Evolutionary conservation across 2,329 filamentous ascomycete species (phyloP).

Genomic region (Alternaria hordeiaustralica): DNA sequence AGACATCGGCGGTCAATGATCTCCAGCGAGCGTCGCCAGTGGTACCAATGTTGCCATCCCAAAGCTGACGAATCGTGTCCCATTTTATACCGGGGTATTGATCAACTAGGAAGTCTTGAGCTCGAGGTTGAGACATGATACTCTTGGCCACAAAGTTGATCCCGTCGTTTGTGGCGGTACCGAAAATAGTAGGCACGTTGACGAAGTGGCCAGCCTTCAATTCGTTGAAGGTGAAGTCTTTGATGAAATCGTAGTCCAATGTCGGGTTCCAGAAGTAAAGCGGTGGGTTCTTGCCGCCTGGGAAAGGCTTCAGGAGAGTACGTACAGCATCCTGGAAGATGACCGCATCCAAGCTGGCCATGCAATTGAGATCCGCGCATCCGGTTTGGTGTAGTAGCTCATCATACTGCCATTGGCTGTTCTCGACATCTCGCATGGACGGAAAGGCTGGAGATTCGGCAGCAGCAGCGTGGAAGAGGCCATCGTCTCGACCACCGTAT

Average conservation of each 20-base stretch:
- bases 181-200: slow-evolving; percentile 52
- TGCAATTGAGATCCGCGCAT: slow-evolving; percentile 49
- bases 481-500: slow-evolving; percentile 45
- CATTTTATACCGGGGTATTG: slow-evolving; percentile 47
- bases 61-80: slow-evolving; percentile 35
- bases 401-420: slow-evolving; percentile 53
- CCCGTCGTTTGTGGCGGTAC: slow-evolving; percentile 56
- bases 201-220: slow-evolving; percentile 48
- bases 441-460: slow-evolving; percentile 49
- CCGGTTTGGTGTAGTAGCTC: slow-evolving; percentile 42
- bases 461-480: slow-evolving; percentile 45
- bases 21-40: slow-evolving; percentile 36
- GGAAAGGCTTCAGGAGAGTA: slow-evolving; percentile 47
- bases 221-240: slow-evolving; percentile 49
- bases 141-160: slow-evolving; percentile 49
- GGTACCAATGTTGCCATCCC: slow-evolving; percentile 38
- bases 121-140: slow-evolving; percentile 38
- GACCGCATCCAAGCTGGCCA: slow-evolving; percentile 46
- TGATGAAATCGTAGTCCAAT: slow-evolving; percentile 52
- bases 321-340: slow-evolving; percentile 48
- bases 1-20: slow-evolving; percentile 48
- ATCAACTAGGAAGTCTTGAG: slow-evolving; percentile 48
- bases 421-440: slow-evolving; percentile 45
- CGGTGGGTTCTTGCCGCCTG: slow-evolving; percentile 42
- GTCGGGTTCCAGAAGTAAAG: slow-evolving; percentile 53